Conservation (phyloP, 495 filamentous ascomycete genomes). For the Penicillium herquei region DNA sequence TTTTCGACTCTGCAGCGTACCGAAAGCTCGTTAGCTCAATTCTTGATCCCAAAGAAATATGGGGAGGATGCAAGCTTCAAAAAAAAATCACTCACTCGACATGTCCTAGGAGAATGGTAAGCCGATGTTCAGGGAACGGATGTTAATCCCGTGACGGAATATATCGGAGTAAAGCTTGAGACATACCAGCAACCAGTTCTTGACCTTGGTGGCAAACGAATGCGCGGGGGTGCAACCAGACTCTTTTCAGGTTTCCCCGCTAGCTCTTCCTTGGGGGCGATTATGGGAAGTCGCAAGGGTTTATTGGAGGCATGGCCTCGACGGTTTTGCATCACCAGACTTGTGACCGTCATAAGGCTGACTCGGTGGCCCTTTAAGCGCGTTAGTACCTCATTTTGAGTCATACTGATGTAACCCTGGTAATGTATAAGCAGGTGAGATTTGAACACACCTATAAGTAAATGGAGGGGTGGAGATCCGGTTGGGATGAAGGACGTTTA, state of each 20-base stretch:
- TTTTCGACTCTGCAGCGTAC: constrained; percentile 45
- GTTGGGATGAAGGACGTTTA: neutral
- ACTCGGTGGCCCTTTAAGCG: constrained; percentile 6
- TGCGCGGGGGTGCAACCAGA: constrained; percentile 37
- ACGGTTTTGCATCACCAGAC: constrained; percentile 36
- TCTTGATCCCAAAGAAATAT: neutral
- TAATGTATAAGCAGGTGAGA: constrained; percentile 10
- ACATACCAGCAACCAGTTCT: constrained; percentile 55
- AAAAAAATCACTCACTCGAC: constrained; percentile 40
- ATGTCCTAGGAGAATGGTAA: constrained; percentile 39
- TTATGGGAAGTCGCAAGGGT: constrained; percentile 42
- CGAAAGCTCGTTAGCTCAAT: constrained; percentile 9
- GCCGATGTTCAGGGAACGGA: neutral
- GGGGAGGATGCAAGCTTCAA: neutral
- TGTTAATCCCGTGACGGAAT: neutral
- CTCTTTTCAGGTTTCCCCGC: constrained; percentile 25
- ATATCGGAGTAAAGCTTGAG: neutral
- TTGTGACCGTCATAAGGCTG: constrained; percentile 38
- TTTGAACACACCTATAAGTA: constrained; percentile 8
- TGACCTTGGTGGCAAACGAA: constrained; percentile 53
- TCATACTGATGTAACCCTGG: too few species aligned
- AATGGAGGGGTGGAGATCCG: neutral
- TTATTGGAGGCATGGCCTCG: constrained; percentile 35
- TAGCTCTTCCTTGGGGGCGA: constrained; percentile 49
- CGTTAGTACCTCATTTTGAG: neutral